Percentiles rank a stretch among this genome's conserved stretches.
phyloP scores from a whole-genome alignment of 1,284 basidiomycete species.

The Sparassis latifolia region DNA sequence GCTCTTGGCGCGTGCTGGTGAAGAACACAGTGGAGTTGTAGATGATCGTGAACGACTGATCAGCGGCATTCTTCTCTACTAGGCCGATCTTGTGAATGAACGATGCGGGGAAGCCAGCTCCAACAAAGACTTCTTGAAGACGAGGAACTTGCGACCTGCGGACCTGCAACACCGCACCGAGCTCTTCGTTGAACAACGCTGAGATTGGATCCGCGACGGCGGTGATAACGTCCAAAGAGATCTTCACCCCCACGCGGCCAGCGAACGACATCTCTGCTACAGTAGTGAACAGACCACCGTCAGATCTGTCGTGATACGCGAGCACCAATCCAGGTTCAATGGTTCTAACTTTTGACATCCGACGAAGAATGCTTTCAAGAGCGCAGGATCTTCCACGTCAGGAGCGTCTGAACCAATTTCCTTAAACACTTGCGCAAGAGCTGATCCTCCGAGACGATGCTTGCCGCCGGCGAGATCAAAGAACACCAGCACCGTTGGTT shows the following conservation, averaged over 20 bases:
- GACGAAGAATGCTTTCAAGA: constrained; percentile 78
- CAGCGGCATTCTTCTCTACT: constrained; percentile 44
- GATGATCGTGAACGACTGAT: constrained; percentile 63
- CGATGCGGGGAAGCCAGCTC: constrained; percentile 66
- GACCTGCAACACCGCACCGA: constrained; percentile 91
- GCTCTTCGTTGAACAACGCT: constrained; percentile 92
- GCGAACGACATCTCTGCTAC: constrained; percentile 97
- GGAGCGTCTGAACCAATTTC: constrained; percentile 86
- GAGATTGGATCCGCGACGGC: constrained; percentile 50
- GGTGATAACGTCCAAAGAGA: constrained; percentile 60
- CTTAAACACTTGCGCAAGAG: constrained; percentile 92
- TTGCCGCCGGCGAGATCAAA: constrained; percentile 86
- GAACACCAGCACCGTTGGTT: constrained; percentile 76
- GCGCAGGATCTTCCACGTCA: constrained; percentile 76
- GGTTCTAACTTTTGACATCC: constrained; percentile 70
- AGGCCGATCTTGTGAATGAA: constrained; percentile 74
- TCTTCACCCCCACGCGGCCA: constrained; percentile 72
- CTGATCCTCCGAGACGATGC: constrained; percentile 89
- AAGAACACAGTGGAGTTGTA: constrained; percentile 53
- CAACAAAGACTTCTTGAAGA: constrained; percentile 59
- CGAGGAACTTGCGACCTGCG: constrained; percentile 51
- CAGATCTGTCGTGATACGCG: constrained; percentile 97
- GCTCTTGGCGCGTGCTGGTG: constrained; percentile 55
- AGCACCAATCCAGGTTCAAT: constrained; percentile 64
- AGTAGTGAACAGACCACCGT: constrained; percentile 91